A percentile compares a stretch with the other conserved stretches of the same genome.
Evolutionary conservation across 1,284 basidiomycete genomes (phyloP).

Genomic region (Pascua sp.): DNA sequence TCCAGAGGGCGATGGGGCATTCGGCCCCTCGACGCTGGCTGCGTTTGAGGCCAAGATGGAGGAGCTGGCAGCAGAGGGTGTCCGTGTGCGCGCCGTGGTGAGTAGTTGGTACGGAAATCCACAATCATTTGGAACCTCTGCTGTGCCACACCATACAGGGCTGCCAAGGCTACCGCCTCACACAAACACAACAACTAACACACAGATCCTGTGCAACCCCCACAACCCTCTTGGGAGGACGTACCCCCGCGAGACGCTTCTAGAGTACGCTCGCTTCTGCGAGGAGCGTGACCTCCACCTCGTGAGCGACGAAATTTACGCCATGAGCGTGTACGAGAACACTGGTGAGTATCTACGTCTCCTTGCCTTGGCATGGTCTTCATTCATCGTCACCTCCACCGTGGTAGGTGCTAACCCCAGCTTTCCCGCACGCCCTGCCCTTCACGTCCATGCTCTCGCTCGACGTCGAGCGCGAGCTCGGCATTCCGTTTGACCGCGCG

Average conservation of each 20-base stretch:
- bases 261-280: conserved; percentile 50
- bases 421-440: conserved; percentile 30
- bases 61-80: conserved; percentile 25
- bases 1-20: conserved; percentile 30
- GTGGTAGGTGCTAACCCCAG: conserved; percentile 4
- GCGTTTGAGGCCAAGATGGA: conserved; percentile 32
- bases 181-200: not conserved
- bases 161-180: too few relatives aligned
- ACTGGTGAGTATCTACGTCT: conserved; percentile 6
- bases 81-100: conserved; percentile 36
- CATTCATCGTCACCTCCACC: too few relatives aligned
- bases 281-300: conserved; percentile 50
- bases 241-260: conserved; percentile 46
- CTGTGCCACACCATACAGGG: too few relatives aligned
- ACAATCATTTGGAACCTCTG: too few relatives aligned
- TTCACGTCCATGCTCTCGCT: conserved; percentile 51
- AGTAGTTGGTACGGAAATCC: too few relatives aligned
- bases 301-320: conserved; percentile 53
- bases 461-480: conserved; percentile 47
- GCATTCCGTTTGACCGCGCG: conserved; percentile 41
- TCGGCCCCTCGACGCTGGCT: conserved; percentile 26
- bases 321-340: conserved; percentile 46
- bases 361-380: not conserved
- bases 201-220: conserved; percentile 49
- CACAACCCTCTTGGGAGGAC: conserved; percentile 51